Percentiles rank a stretch among this genome's conserved stretches.
These are phyloP conservation scores for Pseudozyma sp. DNA, from an alignment of 1,284 basidiomycete genomes.

Conservation along the genomic window DNA sequence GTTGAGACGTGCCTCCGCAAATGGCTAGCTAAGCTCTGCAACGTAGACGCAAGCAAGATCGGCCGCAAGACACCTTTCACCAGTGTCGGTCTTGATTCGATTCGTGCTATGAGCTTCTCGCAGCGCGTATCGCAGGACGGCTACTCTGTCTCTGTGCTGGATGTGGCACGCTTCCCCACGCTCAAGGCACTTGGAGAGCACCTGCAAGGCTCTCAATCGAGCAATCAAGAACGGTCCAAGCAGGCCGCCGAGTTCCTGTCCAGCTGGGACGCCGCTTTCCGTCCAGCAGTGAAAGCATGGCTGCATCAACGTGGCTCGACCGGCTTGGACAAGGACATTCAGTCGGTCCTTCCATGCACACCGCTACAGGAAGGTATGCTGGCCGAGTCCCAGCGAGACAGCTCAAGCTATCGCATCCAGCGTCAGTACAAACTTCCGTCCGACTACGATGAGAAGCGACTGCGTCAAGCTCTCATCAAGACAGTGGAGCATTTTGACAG, in stretches of 20 bases:
- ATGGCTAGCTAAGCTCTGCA: slow-evolving; percentile 56
- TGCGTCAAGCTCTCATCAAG: slow-evolving; percentile 34
- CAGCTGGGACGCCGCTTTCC: slow-evolving; percentile 29
- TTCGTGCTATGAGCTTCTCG: slow-evolving; percentile 66
- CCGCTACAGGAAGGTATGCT: slow-evolving; percentile 65
- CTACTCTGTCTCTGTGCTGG: slow-evolving; percentile 62
- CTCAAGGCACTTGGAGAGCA: slow-evolving; percentile 48
- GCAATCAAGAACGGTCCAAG: slow-evolving; percentile 24
- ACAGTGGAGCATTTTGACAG: slow-evolving; percentile 44
- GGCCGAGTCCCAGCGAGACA: slow-evolving; percentile 57
- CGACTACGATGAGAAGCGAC: slow-evolving; percentile 26
- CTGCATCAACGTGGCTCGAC: slow-evolving; percentile 7
- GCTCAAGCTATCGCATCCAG: slow-evolving; percentile 55
- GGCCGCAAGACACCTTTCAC: slow-evolving; percentile 60
- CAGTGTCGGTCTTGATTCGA: slow-evolving; percentile 65
- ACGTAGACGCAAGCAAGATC: slow-evolving; percentile 49
- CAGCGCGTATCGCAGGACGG: slow-evolving; percentile 52
- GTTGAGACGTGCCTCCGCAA: slow-evolving; percentile 44
- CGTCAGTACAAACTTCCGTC: slow-evolving; percentile 59
- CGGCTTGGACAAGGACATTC: slow-evolving; percentile 6
- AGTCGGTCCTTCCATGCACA: slow-evolving; percentile 52
- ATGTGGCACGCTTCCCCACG: slow-evolving; percentile 63
- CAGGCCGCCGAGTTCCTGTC: slow-evolving; percentile 26
- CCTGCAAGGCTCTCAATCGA: slow-evolving; percentile 39
- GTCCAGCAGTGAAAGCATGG: slow-evolving; percentile 25